A percentile compares a stretch with the other conserved stretches of the same genome.
Conservation (phyloP, 2,329 filamentous ascomycete species). For the Alternaria longipes region DNA sequence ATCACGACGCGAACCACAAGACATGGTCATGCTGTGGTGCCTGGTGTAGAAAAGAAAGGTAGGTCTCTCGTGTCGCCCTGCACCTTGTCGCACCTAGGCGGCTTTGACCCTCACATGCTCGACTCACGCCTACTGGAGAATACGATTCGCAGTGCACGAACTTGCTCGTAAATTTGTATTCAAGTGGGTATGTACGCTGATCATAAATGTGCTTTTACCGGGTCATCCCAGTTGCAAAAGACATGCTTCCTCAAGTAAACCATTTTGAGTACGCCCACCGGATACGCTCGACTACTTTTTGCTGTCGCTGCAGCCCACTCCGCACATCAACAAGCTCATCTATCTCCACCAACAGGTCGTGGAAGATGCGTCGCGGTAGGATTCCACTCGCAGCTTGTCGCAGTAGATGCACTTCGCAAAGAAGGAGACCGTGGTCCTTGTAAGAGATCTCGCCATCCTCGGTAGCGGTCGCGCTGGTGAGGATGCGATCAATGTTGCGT, state of each 20-base stretch:
- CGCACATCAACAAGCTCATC: conserved; percentile 83
- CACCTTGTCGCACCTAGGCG: too few species aligned
- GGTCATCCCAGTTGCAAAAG: not conserved
- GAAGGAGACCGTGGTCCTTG: conserved; percentile 88
- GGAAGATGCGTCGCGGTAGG: conserved; percentile 77
- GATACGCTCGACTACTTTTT: conserved; percentile 81
- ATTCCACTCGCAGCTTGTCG: conserved; percentile 72
- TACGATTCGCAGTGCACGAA: not conserved
- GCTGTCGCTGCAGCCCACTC: conserved; percentile 79
- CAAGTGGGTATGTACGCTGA: conserved; percentile 4
- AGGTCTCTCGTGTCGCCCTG: not conserved
- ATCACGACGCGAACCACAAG: not conserved
- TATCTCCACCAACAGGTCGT: conserved; percentile 89
- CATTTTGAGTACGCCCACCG: conserved; percentile 90
- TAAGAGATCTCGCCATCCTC: conserved; percentile 82
- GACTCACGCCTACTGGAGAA: not conserved
- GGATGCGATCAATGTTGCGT: conserved; percentile 83
- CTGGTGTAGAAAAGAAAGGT: not conserved
- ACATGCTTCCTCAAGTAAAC: conserved; percentile 50
- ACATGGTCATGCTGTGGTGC: not conserved
- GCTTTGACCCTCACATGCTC: not conserved
- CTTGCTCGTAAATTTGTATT: conserved; percentile 2
- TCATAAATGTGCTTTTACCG: not conserved
- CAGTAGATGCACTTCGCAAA: conserved; percentile 89
- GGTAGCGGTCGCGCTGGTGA: conserved; percentile 63